Percentiles rank a stretch among this genome's conserved stretches.
Conservation (phyloP, 192 early-diverging fungal species). For the Gonapodya sp. region DNA sequence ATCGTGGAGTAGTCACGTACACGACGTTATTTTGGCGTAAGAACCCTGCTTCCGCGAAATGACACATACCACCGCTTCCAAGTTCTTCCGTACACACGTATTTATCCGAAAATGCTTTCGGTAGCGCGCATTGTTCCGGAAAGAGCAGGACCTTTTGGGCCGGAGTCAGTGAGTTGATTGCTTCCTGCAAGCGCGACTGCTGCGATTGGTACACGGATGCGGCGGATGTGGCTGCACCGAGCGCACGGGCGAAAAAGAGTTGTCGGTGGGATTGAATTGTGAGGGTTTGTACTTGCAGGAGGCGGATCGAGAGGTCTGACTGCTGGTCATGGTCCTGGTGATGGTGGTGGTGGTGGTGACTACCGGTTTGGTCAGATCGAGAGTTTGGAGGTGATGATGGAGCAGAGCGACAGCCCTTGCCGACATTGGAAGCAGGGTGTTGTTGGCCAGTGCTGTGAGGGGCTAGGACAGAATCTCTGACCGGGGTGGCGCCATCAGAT, state of each 20-base stretch:
- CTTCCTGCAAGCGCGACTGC: not conserved
- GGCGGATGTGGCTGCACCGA: not conserved
- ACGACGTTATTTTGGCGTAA: no score
- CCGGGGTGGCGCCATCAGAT: not conserved
- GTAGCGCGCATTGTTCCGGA: not conserved
- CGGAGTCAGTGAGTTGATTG: not conserved
- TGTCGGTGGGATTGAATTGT: conserved; percentile 1
- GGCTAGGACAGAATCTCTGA: not conserved
- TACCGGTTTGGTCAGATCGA: no score
- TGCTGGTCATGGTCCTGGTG: not conserved
- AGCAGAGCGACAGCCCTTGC: not conserved
- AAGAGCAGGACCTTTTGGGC: not conserved
- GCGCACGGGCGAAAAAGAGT: not conserved
- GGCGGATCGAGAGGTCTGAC: not conserved
- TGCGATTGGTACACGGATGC: not conserved
- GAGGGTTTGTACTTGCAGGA: not conserved
- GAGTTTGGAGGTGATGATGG: not conserved
- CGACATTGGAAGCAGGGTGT: not conserved
- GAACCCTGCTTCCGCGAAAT: no score
- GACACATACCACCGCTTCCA: not conserved
- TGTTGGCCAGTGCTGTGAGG: not conserved
- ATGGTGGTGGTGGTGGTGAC: not conserved
- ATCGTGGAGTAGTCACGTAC: no score
- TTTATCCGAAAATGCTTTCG: not conserved
- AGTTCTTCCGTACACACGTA: not conserved